Evolutionary conservation across 2,329 filamentous ascomycete species (phyloP), one percentile per base, ranked within the genome.

Genomic region (Periconia sp.): DNA sequence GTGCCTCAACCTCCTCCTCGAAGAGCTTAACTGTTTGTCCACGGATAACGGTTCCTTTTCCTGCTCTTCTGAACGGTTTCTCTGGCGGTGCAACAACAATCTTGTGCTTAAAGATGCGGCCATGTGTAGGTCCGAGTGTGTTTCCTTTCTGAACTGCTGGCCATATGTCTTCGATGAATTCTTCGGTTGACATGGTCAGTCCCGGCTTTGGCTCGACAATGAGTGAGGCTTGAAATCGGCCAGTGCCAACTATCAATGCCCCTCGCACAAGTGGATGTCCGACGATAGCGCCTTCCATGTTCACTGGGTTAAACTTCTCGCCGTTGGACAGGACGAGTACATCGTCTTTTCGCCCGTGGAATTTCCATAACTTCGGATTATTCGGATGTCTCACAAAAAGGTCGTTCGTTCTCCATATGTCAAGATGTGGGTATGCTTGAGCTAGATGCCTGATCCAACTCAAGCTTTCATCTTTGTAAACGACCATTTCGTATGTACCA

Each of bases 81-180:
- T 65, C 57, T 5, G 58, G 59, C 4, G 67, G 66, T 1, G 73
- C 59, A 36, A 79, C 61, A 0, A 68, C 59, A 21, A 79, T 68
- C 36, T 69, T 73, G 29, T 67, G 66, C 46, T 69, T 70, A 40
- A 68, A 66, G 2, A 81, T 57, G 28, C 72, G 70, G 1, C 64
- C 70, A 51, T 78, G 74, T 7, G 66, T 68, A 1, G 69, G 66
- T 9, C 70, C 66, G 0, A 59, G 46, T 1, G 56, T 50, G 37
- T 80, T 80, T 0, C 75, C 76, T 21, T 60, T 49, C 38, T 77
- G 63, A 0, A 80, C 66, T 0, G 57, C 64, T 0, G 68, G 66
- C 76, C 75, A 78, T 6, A 79, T 68, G 19, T 65, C 62, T 3
- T 78, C 69, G 2, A 78, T n/a, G n/a, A n/a, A n/a, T n/a, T n/a